Percentiles rank a stretch among this genome's conserved stretches.
Evolutionary conservation across 2,329 filamentous ascomycete genomes (phyloP).

Genomic region (Colletotrichum horii): DNA sequence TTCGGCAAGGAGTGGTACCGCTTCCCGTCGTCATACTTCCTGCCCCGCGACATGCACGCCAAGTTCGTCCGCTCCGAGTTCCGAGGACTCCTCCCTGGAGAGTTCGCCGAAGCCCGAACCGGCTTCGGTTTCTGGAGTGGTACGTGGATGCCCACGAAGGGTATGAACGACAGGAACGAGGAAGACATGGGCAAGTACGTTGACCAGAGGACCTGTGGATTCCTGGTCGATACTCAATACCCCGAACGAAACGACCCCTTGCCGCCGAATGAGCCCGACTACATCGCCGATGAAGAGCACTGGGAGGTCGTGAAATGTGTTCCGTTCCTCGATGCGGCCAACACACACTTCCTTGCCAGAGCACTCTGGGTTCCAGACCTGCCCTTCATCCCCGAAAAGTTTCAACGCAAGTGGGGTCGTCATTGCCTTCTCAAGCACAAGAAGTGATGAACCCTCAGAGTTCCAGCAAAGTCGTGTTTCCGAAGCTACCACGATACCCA

Average conservation of each 20-base stretch:
- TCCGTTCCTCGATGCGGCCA: conserved; percentile 79
- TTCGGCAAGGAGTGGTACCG: conserved; percentile 98
- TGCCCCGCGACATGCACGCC: conserved; percentile 81
- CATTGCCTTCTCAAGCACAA: conserved; percentile 82
- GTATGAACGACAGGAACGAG: conserved; percentile 91
- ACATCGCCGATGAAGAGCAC: conserved; percentile 71
- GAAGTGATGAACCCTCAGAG: conserved; percentile 21
- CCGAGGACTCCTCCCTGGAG: conserved; percentile 83
- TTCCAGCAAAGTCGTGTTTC: background rate
- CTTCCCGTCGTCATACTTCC: conserved; percentile 90
- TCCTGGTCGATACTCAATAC: conserved; percentile 87
- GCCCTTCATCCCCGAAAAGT: conserved; percentile 70
- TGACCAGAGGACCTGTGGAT: conserved; percentile 76
- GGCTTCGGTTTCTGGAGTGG: conserved; percentile 79
- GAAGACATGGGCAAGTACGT: conserved; percentile 90
- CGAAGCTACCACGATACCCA: background rate
- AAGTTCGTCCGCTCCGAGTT: conserved; percentile 95
- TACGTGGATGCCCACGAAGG: conserved; percentile 80
- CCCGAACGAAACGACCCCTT: conserved; percentile 54
- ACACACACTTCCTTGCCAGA: conserved; percentile 75
- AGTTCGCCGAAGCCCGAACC: conserved; percentile 77
- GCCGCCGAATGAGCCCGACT: conserved; percentile 79
- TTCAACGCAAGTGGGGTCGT: conserved; percentile 80
- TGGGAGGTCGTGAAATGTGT: conserved; percentile 83
- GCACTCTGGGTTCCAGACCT: conserved; percentile 83